Evolutionary conservation across 2,329 filamentous ascomycete species (phyloP), one percentile per base, ranked within the genome.

Genomic region (Proliferodiscus dingleyae): DNA sequence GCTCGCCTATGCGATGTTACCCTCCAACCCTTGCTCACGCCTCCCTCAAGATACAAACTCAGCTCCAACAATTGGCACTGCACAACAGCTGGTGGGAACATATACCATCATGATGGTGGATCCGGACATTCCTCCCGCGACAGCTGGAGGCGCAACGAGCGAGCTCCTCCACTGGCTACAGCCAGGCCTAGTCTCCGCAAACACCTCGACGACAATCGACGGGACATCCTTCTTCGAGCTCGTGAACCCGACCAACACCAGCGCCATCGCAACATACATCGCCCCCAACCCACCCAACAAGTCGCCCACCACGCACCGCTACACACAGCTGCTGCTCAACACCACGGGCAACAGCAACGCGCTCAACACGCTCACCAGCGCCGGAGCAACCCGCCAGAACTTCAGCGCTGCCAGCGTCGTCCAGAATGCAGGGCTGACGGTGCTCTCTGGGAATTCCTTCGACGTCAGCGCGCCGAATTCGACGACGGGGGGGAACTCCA

Each of bases 101-200:
- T 61, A 60, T 32, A 49, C 55, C 2, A n/a, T 61, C 18, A 51
- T 61, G 44, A 60, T 61, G 59, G 57, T 58, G 1, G 59, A 61
- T 28, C 54, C 55, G 1, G 59, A 61, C 29, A 56, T 61, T 21
- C 59, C 59, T 13, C 49, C 53, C 2, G 23, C 40, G 11, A 49
- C 38, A 22, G 32, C 39, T n/a, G 53, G 51, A 2, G 51, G 52
- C 3, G n/a, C 43, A 3, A 60, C 54, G 2, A 45, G 45, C 16
- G 40, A 59, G 49, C 47, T 61, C 32, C 57, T 61, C 32, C 59
- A 61, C 43, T 61, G 59, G 59, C 51, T 61, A 46, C 59, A 61
- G 49, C 23, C 54, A n/a, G 56, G 50, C 16, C 43, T 59, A 11
- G 46, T 43, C n/a, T 60, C 58, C 1, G 37, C 57, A 15, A 44